Evolutionary conservation across 371 early-diverging fungal species (phyloP).

Genomic region (Mortierella sp.): DNA sequence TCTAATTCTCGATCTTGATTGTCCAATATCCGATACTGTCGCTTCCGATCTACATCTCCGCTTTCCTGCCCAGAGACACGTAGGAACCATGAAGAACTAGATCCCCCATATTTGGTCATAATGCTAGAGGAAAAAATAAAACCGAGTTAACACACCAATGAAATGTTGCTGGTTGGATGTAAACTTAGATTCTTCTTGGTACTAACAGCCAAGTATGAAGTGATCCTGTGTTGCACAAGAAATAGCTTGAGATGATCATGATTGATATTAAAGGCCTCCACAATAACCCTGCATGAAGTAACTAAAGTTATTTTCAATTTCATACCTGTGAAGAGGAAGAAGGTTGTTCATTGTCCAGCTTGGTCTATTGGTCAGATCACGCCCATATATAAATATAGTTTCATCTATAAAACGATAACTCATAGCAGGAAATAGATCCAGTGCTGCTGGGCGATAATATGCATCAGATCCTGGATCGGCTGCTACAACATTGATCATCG

Average conservation of each 20-base stretch:
- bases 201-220: neutral
- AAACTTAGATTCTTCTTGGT: neutral
- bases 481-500: slow-evolving; percentile 45
- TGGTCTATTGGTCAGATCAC: slow-evolving; percentile 30
- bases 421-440: slow-evolving; percentile 36
- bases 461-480: slow-evolving; percentile 50
- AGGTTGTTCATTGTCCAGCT: slow-evolving; percentile 54
- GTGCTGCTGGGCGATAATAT: slow-evolving; percentile 37
- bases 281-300: no score
- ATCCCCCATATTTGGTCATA: slow-evolving; percentile 36
- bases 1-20: slow-evolving; percentile 24
- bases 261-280: neutral
- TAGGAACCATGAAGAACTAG: slow-evolving; percentile 51
- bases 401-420: slow-evolving; percentile 50
- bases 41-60: slow-evolving; percentile 17
- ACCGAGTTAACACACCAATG: neutral
- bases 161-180: neutral
- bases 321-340: slow-evolving; percentile 53
- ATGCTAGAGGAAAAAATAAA: slow-evolving; percentile 20
- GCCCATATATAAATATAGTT: slow-evolving; percentile 48
- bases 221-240: neutral
- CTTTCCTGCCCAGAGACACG: slow-evolving; percentile 34
- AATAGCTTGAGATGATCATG: neutral
- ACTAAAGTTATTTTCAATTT: neutral
- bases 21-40: slow-evolving; percentile 18